A percentile compares a stretch with the other conserved stretches of the same genome.
Evolutionary conservation across 2,329 filamentous ascomycete species (phyloP).

Genomic region (Diaporthe amygdali): DNA sequence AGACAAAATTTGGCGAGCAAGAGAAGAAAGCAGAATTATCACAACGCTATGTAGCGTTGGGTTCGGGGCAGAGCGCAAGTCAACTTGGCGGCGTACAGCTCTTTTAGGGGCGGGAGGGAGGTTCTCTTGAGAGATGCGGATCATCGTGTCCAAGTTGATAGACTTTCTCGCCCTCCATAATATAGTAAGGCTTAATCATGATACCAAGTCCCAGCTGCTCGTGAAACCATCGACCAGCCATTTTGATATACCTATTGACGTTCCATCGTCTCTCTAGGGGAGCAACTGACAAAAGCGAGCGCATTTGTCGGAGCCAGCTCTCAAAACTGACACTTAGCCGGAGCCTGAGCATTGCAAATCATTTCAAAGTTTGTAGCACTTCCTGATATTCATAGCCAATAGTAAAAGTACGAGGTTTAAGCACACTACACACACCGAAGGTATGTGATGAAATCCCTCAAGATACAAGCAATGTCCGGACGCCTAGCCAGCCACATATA

Average conservation of each 20-base stretch:
- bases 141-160: too few species aligned
- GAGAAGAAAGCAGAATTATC: rapidly evolving
- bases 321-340: too few species aligned
- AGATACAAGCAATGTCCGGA: background rate
- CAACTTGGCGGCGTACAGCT: background rate
- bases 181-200: too few species aligned
- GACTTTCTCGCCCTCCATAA: too few species aligned
- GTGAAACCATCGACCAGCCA: too few species aligned
- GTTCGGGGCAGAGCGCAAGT: background rate
- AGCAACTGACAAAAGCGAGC: too few species aligned
- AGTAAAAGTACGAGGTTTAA: background rate
- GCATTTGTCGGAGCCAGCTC: too few species aligned
- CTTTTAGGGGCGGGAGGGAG: background rate
- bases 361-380: background rate
- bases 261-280: too few species aligned
- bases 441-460: background rate
- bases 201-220: too few species aligned
- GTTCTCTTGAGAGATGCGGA: background rate
- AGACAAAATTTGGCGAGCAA: too few species aligned
- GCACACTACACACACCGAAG: background rate
- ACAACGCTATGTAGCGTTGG: rapidly evolving
- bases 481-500: background rate
- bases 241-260: too few species aligned
- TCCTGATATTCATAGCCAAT: background rate
- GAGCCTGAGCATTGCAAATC: background rate